These are phyloP conservation scores for Dryas alaskensis DNA, from an alignment of 306 rosid genomes.

Conservation along the genomic window DNA sequence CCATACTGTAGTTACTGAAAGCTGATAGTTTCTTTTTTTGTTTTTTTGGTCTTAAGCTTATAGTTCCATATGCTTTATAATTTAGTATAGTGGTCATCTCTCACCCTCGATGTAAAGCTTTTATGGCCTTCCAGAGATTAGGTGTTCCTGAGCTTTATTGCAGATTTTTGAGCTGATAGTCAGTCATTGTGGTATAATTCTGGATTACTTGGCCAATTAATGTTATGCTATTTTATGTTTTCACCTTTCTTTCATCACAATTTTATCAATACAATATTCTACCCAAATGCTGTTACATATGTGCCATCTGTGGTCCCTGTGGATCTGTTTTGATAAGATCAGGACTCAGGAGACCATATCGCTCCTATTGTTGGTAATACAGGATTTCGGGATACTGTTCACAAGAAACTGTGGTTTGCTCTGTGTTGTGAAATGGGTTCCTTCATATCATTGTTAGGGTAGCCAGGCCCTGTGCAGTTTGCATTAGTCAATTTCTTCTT, in stretches of 20 bases:
- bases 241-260: background rate
- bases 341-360: background rate
- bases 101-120: constrained; percentile 25
- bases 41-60: background rate
- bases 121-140: constrained; percentile 43
- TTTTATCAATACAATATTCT: background rate
- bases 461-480: no score
- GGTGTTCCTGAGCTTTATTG: constrained; percentile 11
- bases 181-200: constrained; percentile 31
- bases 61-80: constrained; percentile 13
- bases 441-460: no score
- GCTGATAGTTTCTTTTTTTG: constrained; percentile 11
- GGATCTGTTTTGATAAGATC: background rate
- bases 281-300: constrained; percentile 5
- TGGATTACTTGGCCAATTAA: constrained; percentile 36
- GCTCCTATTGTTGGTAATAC: background rate
- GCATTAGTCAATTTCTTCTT: no score
- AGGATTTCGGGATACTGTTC: no score
- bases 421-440: no score
- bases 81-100: constrained; percentile 12
- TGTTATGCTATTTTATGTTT: constrained; percentile 18
- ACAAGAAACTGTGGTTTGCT: no score
- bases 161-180: constrained; percentile 13
- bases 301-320: no score
- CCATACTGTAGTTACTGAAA: constrained; percentile 36